A percentile compares a stretch with the other conserved stretches of the same genome.
These are phyloP conservation scores for Diatrype stigma DNA, from an alignment of 2,329 filamentous ascomycete genomes.

Conservation along the genomic window DNA sequence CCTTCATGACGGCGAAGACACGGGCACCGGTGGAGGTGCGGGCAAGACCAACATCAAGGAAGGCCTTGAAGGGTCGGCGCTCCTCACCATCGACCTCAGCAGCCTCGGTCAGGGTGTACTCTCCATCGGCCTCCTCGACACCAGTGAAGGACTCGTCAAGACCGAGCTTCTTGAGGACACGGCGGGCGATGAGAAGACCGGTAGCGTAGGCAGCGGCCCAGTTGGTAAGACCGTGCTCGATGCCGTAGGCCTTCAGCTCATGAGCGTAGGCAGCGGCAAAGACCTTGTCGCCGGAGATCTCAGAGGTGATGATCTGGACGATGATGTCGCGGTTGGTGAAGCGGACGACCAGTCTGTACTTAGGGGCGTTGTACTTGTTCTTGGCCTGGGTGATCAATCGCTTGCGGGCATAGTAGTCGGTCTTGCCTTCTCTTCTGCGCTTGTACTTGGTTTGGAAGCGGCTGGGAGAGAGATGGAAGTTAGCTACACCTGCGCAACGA, in stretches of 20 bases:
- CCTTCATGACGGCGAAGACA: conserved; percentile 99
- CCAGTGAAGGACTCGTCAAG: conserved; percentile 89
- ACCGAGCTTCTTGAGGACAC: conserved; percentile 93
- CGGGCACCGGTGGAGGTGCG: conserved; percentile 98
- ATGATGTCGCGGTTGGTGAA: conserved; percentile 99
- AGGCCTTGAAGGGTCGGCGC: conserved; percentile 98
- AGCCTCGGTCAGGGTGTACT: conserved; percentile 94
- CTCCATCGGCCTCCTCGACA: conserved; percentile 95
- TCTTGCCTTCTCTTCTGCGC: conserved; percentile 93
- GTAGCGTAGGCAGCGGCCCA: conserved; percentile 97
- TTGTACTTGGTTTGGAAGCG: conserved; percentile 99
- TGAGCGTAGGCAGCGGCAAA: conserved; percentile 89
- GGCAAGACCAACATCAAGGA: conserved; percentile 95
- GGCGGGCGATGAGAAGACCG: conserved; percentile 94
- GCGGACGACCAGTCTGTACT: conserved; percentile 98
- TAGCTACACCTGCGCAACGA: conserved; percentile 12
- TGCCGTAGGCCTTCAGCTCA: conserved; percentile 96
- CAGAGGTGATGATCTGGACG: conserved; percentile 92
- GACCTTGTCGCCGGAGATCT: conserved; percentile 98
- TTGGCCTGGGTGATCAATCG: conserved; percentile 99
- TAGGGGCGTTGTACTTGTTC: conserved; percentile 99
- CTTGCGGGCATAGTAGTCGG: conserved; percentile 99
- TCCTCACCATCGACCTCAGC: conserved; percentile 84
- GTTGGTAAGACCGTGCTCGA: conserved; percentile 99
- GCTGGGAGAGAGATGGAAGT: conserved; percentile 44